Evolutionary conservation across 1,284 basidiomycete species (phyloP).

Genomic region (Bondarzewia mesenterica): DNA sequence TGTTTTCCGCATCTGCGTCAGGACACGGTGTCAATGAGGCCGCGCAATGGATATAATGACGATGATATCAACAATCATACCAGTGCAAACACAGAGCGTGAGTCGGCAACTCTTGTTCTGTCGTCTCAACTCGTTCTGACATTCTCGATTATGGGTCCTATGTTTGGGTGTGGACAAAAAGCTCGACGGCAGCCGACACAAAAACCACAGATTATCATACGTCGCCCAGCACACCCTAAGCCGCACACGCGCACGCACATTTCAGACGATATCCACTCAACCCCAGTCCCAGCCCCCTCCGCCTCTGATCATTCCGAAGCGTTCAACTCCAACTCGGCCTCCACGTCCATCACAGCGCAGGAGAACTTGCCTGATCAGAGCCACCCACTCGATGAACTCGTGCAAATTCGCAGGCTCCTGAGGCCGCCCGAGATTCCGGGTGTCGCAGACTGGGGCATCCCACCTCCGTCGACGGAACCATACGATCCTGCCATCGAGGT

Average conservation of each 20-base stretch:
- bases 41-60: constrained; percentile 1
- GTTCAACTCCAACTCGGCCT: not conserved
- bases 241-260: constrained; percentile 40
- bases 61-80: not conserved
- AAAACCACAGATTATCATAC: constrained; percentile 53
- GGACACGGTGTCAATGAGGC: not conserved
- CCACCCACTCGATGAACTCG: constrained; percentile 33
- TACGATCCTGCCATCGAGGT: constrained; percentile 62
- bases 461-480: constrained; percentile 43
- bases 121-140: too few species aligned
- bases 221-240: constrained; percentile 38
- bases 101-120: too few species aligned
- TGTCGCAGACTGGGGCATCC: constrained; percentile 73
- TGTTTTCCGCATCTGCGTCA: constrained; percentile 45
- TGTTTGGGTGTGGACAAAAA: too few species aligned
- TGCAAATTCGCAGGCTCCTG: constrained; percentile 45
- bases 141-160: too few species aligned
- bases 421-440: constrained; percentile 57
- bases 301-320: constrained; percentile 4
- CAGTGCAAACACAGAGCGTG: too few species aligned
- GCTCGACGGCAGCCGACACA: constrained; percentile 27
- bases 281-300: constrained; percentile 13
- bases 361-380: constrained; percentile 4
- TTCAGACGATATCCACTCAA: constrained; percentile 30
- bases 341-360: not conserved